Base-by-base conservation (phyloP, 2,329 filamentous ascomycete genomes). In the Xylaria polymorpha region DNA sequence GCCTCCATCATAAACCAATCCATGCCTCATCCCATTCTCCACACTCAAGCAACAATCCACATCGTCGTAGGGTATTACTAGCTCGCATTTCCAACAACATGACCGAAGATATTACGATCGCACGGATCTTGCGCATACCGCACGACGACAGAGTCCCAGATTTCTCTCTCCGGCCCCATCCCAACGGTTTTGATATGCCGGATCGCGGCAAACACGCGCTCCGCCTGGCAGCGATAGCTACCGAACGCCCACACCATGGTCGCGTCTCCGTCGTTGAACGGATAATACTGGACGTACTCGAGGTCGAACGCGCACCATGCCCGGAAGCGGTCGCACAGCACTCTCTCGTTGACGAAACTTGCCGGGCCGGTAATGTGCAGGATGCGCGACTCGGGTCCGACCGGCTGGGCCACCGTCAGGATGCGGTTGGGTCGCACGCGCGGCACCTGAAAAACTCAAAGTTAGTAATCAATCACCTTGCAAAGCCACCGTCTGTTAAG, bases 171-270 rank as follows among this genome's bases (percentile, higher is more conserved):
- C 9, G n/a, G 9, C n/a, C 15, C 3, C 5, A 22, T 22, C 12
- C 15, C 6, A 18, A 8, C 7, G 2, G 9, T 14, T 5, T 20
- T 35, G 29, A 20, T 35, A 4, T 20, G 32, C 53, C 39, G 20
- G 55, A 58, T 58, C 14, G 18, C 37, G 8, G 10, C 3, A 20
- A 60, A 65, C 18, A 65, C 53, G 2, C 61, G 51, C 39, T 66
- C 66, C 0, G 66, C 62, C 48, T 69, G 66, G 51, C 58, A 48
- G 14, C 53, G 59, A 41, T 57, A 71, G 59, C 69, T 66, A 2
- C 18, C 66, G 32, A 71, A 69, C 20, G 58, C 61, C 51, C 66
- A 69, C 37, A 61, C 62, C 44, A 61, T 56, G 7, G 58, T 62
- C 22, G 8, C 44, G 1, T 3, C 32, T 7, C 39, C 51, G 15